Evolutionary conservation across 2,329 filamentous ascomycete genomes (phyloP).

Genomic region (Alternaria infectoria): DNA sequence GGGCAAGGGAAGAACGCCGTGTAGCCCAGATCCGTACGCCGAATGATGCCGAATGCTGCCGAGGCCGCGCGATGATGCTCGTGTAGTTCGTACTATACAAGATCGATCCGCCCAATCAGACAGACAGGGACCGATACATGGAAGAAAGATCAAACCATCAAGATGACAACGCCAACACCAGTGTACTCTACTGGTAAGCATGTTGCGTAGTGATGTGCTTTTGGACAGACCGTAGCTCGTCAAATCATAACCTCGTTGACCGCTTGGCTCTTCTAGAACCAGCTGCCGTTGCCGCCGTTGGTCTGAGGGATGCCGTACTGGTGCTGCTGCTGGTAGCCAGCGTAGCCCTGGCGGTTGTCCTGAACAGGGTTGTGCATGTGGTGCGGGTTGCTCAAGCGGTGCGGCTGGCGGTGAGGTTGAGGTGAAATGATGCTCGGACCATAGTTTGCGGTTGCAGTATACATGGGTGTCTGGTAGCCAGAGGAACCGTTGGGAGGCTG

Average conservation of each 20-base stretch:
- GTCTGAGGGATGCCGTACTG: slow-evolving; percentile 39
- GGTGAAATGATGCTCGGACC: slow-evolving; percentile 46
- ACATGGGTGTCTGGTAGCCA: slow-evolving; percentile 41
- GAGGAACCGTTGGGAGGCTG: slow-evolving; percentile 13
- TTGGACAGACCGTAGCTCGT: slow-evolving; percentile 54
- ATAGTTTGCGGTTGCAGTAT: slow-evolving; percentile 44
- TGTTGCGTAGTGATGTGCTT: slow-evolving; percentile 28
- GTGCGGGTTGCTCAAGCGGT: slow-evolving; percentile 47
- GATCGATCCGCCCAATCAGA: slow-evolving; percentile 28
- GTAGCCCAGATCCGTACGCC: slow-evolving; percentile 32
- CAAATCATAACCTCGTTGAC: slow-evolving; percentile 57
- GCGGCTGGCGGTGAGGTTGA: slow-evolving; percentile 41
- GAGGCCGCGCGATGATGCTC: slow-evolving; percentile 43
- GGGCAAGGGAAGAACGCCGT: slow-evolving; percentile 14
- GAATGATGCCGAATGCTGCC: slow-evolving; percentile 36
- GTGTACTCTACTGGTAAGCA: slow-evolving; percentile 26
- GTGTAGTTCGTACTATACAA: slow-evolving; percentile 47
- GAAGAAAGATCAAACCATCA: slow-evolving; percentile 30
- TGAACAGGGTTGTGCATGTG: slow-evolving; percentile 47
- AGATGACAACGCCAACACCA: slow-evolving; percentile 23
- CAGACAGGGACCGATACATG: slow-evolving; percentile 34
- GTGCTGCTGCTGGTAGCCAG: slow-evolving; percentile 48
- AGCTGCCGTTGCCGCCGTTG: slow-evolving; percentile 9
- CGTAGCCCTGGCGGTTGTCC: slow-evolving; percentile 47
- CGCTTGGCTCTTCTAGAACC: slow-evolving; percentile 14